Percentiles rank a stretch among this genome's conserved stretches.
phyloP scores from a whole-genome alignment of 2,329 filamentous ascomycete species.

The Nannizziopsis barbatae region DNA sequence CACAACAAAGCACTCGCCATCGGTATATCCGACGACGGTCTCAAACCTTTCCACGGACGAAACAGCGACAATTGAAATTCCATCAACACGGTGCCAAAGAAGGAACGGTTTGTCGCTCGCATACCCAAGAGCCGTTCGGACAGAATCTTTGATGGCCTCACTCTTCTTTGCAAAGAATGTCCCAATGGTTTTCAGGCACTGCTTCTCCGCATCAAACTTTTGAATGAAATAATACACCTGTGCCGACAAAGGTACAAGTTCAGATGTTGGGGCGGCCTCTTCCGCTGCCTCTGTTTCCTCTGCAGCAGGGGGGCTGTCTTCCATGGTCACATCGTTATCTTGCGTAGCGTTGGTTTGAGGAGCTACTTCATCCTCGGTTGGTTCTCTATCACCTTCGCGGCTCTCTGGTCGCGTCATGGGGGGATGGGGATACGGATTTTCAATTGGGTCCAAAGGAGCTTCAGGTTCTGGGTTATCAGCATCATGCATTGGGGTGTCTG shows the following conservation, averaged over 20 bases:
- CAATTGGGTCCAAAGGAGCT: background rate
- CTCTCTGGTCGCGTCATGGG: conserved; percentile 2
- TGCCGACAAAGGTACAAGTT: background rate
- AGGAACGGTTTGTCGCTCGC: conserved; percentile 31
- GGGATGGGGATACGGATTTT: background rate
- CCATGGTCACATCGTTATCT: conserved; percentile 2
- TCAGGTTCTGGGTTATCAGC: conserved; percentile 11
- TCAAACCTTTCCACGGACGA: conserved; percentile 29
- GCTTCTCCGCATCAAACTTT: conserved; percentile 41
- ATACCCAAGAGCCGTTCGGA: conserved; percentile 32
- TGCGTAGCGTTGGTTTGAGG: background rate
- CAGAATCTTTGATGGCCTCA: conserved; percentile 31
- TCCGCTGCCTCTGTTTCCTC: conserved; percentile 5
- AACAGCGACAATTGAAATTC: conserved; percentile 26
- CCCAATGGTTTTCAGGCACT: conserved; percentile 32
- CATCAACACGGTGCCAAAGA: conserved; percentile 35
- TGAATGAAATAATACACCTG: conserved; percentile 42
- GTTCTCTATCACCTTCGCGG: no score
- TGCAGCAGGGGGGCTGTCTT: background rate
- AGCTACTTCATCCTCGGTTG: conserved; percentile 1
- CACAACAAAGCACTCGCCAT: conserved; percentile 34
- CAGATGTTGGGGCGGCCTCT: background rate
- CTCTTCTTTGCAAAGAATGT: conserved; percentile 34
- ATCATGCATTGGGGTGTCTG: conserved; percentile 6
- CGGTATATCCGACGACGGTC: conserved; percentile 21